These are phyloP conservation scores for Volvox reticuliferus DNA, from an alignment of 139 green algal genomes.

Conservation along the genomic window DNA sequence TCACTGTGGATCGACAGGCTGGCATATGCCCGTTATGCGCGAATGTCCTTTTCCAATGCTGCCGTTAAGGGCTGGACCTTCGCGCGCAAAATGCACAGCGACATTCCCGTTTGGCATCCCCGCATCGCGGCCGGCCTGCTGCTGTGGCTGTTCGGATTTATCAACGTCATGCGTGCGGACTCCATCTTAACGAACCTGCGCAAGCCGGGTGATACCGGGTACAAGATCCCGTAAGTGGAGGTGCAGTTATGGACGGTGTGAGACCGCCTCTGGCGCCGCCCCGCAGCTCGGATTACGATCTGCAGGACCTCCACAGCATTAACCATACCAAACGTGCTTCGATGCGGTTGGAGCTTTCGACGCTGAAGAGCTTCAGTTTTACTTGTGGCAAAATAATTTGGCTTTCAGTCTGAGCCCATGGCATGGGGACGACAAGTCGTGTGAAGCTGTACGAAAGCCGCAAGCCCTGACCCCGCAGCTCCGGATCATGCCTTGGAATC, in stretches of 20 bases:
- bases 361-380: neutral
- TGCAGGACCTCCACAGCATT: no score
- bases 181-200: conserved; percentile 71
- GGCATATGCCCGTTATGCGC: no score
- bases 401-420: no score
- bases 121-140: conserved; percentile 49
- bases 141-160: conserved; percentile 69
- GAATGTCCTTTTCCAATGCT: neutral
- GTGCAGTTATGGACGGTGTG: neutral
- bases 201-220: conserved; percentile 69
- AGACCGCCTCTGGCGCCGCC: neutral
- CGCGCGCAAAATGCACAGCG: conserved; percentile 26
- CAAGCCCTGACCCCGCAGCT: no score
- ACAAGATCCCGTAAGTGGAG: conserved; percentile 75
- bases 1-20: no score
- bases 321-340: neutral
- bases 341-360: neutral
- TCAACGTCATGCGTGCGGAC: conserved; percentile 75
- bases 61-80: conserved; percentile 58
- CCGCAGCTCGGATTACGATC: no score
- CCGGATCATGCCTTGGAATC: no score
- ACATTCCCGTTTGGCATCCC: neutral
- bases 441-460: no score
- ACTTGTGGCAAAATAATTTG: neutral
- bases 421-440: no score